These are phyloP conservation scores for Coemansia sp. DNA, from an alignment of 192 early-diverging fungal genomes.

Conservation along the genomic window DNA sequence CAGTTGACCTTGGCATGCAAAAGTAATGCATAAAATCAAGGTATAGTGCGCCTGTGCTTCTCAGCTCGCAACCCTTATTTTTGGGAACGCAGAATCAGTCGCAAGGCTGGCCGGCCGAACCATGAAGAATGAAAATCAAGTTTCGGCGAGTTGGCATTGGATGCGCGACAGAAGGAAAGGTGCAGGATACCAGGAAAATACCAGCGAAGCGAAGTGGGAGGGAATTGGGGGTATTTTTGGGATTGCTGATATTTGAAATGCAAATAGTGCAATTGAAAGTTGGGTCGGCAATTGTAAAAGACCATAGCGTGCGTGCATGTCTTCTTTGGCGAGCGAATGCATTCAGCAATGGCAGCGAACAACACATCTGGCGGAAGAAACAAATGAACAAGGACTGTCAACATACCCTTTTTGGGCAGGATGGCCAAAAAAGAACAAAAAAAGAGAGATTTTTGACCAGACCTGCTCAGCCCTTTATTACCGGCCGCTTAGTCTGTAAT, in stretches of 20 bases:
- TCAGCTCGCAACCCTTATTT: background rate
- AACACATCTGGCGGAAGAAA: background rate
- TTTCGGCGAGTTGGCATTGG: background rate
- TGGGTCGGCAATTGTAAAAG: no score
- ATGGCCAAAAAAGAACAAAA: conserved; percentile 1
- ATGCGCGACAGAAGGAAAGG: background rate
- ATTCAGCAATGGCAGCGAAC: background rate
- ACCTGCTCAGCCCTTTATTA: no score
- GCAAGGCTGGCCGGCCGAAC: background rate
- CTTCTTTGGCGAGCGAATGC: no score
- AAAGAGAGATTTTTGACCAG: background rate
- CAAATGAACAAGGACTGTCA: background rate
- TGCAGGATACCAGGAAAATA: background rate
- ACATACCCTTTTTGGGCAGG: background rate
- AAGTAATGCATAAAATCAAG: background rate
- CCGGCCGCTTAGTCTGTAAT: no score
- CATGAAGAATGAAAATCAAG: background rate
- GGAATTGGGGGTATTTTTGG: background rate
- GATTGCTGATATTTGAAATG: background rate
- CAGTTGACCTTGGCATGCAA: background rate
- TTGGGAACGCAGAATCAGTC: background rate
- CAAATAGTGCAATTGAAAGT: background rate
- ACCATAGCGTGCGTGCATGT: no score
- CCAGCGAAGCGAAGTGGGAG: background rate
- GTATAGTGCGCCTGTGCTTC: background rate